These are phyloP conservation scores for Suillus subluteus DNA, from an alignment of 768 basidiomycete genomes.

Conservation along the genomic window DNA sequence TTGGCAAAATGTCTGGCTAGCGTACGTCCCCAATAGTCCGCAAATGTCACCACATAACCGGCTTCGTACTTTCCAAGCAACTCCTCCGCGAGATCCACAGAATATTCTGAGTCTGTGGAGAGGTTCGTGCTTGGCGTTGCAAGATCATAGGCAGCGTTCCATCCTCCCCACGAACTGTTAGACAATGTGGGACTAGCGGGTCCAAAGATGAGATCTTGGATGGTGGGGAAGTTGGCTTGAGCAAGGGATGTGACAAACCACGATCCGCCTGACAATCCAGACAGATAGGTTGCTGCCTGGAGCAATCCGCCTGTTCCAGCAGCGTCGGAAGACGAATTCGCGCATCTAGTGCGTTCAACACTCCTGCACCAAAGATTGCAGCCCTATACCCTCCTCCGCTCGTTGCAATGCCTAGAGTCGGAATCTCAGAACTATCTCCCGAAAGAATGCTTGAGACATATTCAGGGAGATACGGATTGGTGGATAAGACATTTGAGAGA, in stretches of 20 bases:
- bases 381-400: slow-evolving; percentile 64
- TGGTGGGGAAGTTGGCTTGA: slow-evolving; percentile 44
- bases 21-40: slow-evolving; percentile 30
- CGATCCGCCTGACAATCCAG: slow-evolving; percentile 52
- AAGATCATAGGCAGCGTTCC: slow-evolving; percentile 32
- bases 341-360: slow-evolving; percentile 52
- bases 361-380: slow-evolving; percentile 55
- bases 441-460: slow-evolving; percentile 39
- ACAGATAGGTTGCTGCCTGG: slow-evolving; percentile 54
- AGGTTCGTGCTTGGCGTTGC: slow-evolving; percentile 23
- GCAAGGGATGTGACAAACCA: slow-evolving; percentile 45
- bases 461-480: slow-evolving; percentile 31
- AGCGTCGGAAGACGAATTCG: slow-evolving; percentile 45
- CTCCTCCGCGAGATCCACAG: slow-evolving; percentile 28
- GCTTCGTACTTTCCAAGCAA: slow-evolving; percentile 33
- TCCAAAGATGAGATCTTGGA: slow-evolving; percentile 43
- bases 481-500: slow-evolving; percentile 40
- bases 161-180: slow-evolving; percentile 35
- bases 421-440: slow-evolving; percentile 26
- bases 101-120: slow-evolving; percentile 19
- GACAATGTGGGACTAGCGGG: slow-evolving; percentile 20
- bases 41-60: slow-evolving; percentile 35
- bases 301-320: slow-evolving; percentile 54
- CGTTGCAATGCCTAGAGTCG: slow-evolving; percentile 51
- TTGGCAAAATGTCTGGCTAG: slow-evolving; percentile 43